Evolutionary conservation across 2,329 filamentous ascomycete genomes (phyloP), one percentile per base, ranked within the genome.

Genomic region (Penicillium sp.): DNA sequence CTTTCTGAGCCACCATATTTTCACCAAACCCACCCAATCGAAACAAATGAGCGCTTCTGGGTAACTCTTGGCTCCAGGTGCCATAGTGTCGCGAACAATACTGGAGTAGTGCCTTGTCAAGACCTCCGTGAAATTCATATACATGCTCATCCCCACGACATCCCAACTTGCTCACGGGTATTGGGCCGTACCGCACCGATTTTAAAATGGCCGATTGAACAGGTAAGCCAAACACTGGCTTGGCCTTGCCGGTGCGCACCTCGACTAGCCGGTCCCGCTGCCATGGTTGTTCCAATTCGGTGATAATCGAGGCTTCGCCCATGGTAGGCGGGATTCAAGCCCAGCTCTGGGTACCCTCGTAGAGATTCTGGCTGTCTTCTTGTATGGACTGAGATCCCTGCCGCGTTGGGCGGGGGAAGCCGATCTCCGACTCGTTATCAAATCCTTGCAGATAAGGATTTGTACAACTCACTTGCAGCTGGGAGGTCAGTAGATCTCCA

Each of bases 21-120:
- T 58, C 49, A 24, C 56, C 56, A 39, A 58, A 58, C 5, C 48
- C 52, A 22, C 49, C 56, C n/a, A 33, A 3, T 24, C 5, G 44
- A 45, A 42, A 56, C 27, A 9, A 2, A 79, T 73, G 1, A 79
- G 77, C 0, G 79, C 80, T 0, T 76, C 68, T 0, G 85, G 85
- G 50, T 82, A 79, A 39, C 85, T 31, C 82, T 2, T 70, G 58
- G 16, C 71, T 75, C 86, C 86, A 88, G 19, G 71, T 63, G 0
- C 75, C 62, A 64, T 89, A 89, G 68, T 89, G 86, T 0, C 78
- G 74, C 6, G 80, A 80, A 70, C 83, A 87, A 65, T 88, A 87
- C 81, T 74, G 69, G 31, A 86, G 81, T 10, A 89, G 76, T 0
- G 86, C 87, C 69, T 88, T 89, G 58, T 90, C 87, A 0, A 74